phyloP scores from a whole-genome alignment of 768 basidiomycete genomes.

The Hypholoma sublateritium region DNA sequence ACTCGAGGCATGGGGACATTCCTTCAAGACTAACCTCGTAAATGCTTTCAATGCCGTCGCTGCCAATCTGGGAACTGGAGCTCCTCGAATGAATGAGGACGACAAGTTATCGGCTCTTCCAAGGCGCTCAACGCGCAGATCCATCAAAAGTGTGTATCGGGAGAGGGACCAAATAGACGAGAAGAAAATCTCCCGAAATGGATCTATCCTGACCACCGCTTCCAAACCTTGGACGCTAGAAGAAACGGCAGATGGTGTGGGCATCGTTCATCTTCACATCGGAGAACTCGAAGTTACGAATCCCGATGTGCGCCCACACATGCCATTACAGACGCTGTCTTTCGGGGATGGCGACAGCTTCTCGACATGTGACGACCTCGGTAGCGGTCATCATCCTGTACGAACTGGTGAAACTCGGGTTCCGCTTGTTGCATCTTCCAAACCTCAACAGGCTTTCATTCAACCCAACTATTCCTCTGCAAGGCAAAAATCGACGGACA shows the following conservation, averaged over 20 bases:
- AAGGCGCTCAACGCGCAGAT: slow-evolving; percentile 18
- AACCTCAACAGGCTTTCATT: slow-evolving; percentile 12
- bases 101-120: slow-evolving; percentile 26
- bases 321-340: too few species aligned
- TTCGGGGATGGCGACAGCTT: slow-evolving; percentile 11
- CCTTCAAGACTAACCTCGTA: slow-evolving; percentile 29
- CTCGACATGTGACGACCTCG: slow-evolving; percentile 1
- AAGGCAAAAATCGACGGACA: slow-evolving; percentile 9
- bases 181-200: slow-evolving; percentile 1
- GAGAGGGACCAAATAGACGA: slow-evolving; percentile 5
- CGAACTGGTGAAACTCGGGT: neutral
- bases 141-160: slow-evolving; percentile 8
- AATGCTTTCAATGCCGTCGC: slow-evolving; percentile 51
- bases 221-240: slow-evolving; percentile 39
- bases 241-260: slow-evolving; percentile 36
- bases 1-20: slow-evolving; percentile 18
- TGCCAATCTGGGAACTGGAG: slow-evolving; percentile 30
- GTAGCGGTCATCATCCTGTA: neutral
- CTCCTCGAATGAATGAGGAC: slow-evolving; percentile 13
- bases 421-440: slow-evolving; percentile 15
- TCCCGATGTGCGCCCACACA: too few species aligned
- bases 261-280: slow-evolving; percentile 35
- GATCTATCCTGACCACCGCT: slow-evolving; percentile 14
- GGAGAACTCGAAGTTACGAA: slow-evolving; percentile 4
- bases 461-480: slow-evolving; percentile 2